Percentiles rank a stretch among this genome's conserved stretches.
These are phyloP conservation scores for Lojkania enalia DNA, from an alignment of 2,329 filamentous ascomycete species.

Conservation along the genomic window DNA sequence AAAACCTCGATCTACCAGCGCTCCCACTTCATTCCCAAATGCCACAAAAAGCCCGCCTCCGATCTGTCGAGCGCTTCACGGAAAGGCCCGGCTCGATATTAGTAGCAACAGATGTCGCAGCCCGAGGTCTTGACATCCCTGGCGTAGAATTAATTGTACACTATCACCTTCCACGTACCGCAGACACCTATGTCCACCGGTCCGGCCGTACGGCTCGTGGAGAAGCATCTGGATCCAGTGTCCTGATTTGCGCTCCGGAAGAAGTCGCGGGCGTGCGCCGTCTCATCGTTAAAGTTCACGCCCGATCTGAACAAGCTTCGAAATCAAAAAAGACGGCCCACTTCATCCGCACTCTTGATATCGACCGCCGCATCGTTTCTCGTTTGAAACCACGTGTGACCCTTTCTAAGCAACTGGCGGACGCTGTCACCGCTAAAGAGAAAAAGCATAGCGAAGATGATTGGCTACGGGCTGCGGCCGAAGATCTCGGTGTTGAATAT, in stretches of 20 bases:
- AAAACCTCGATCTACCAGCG: slow-evolving; percentile 76
- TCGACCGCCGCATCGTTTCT: slow-evolving; percentile 77
- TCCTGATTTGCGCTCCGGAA: slow-evolving; percentile 87
- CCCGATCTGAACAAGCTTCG: slow-evolving; percentile 51
- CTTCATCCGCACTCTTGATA: slow-evolving; percentile 77
- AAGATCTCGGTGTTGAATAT: slow-evolving; percentile 92
- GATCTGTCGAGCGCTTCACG: slow-evolving; percentile 87
- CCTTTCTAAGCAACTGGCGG: slow-evolving; percentile 85
- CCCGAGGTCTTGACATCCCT: slow-evolving; percentile 90
- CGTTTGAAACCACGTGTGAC: slow-evolving; percentile 76
- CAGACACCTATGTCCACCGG: slow-evolving; percentile 92
- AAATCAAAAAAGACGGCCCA: slow-evolving; percentile 60
- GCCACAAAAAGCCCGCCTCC: slow-evolving; percentile 92
- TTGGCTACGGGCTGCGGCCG: slow-evolving; percentile 81
- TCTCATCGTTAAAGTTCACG: slow-evolving; percentile 86
- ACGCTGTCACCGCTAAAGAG: slow-evolving; percentile 81
- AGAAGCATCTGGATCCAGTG: slow-evolving; percentile 73
- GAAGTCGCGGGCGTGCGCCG: slow-evolving; percentile 84
- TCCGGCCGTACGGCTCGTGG: slow-evolving; percentile 93
- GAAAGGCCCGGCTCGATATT: slow-evolving; percentile 68
- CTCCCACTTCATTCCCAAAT: slow-evolving; percentile 88
- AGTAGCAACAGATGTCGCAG: slow-evolving; percentile 90
- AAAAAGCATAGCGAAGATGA: slow-evolving; percentile 82
- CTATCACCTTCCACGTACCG: slow-evolving; percentile 90
- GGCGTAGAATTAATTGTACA: slow-evolving; percentile 88